Evolutionary conservation across 768 basidiomycete species (phyloP).

Genomic region (Pleurotus giganteus): DNA sequence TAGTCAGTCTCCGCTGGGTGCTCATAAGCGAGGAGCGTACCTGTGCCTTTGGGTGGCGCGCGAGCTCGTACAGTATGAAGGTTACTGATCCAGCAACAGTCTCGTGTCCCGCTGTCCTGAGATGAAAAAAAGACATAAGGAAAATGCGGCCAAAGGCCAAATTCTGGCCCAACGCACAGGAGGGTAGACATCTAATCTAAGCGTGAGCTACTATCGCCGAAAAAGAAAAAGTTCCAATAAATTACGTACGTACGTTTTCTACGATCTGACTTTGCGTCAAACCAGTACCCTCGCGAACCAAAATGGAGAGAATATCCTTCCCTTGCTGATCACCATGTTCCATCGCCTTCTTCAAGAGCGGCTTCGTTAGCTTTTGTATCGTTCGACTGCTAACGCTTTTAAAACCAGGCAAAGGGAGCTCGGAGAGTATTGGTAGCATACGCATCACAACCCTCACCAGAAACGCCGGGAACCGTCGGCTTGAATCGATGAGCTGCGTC

Average conservation of each 20-base stretch:
- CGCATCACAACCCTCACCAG: slow-evolving; percentile 26
- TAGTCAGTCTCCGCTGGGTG: background rate
- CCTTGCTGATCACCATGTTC: background rate
- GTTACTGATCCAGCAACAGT: slow-evolving; percentile 34
- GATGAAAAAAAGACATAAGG: background rate
- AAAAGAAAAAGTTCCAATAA: background rate
- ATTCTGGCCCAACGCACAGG: slow-evolving; percentile 19
- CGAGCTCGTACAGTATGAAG: slow-evolving; percentile 38
- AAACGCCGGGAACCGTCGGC: slow-evolving; percentile 19
- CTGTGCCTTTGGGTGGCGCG: slow-evolving; percentile 32
- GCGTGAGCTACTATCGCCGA: background rate
- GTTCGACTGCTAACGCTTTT: slow-evolving; percentile 4
- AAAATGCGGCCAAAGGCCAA: background rate
- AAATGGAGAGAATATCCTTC: slow-evolving; percentile 24
- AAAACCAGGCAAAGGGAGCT: slow-evolving; percentile 2
- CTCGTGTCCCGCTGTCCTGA: slow-evolving; percentile 40
- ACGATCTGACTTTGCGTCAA: slow-evolving; percentile 20
- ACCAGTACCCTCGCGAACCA: slow-evolving; percentile 16
- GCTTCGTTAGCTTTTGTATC: slow-evolving; percentile 2
- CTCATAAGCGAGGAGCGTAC: slow-evolving; percentile 2
- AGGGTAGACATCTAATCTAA: slow-evolving; percentile 30
- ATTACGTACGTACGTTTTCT: slow-evolving; percentile 24
- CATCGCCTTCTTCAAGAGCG: slow-evolving; percentile 19
- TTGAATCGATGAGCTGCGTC: slow-evolving; percentile 17
- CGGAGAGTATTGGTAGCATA: slow-evolving; percentile 19